These are phyloP conservation scores for Lactarius tabidus DNA, from an alignment of 768 basidiomycete species.

Conservation along the genomic window DNA sequence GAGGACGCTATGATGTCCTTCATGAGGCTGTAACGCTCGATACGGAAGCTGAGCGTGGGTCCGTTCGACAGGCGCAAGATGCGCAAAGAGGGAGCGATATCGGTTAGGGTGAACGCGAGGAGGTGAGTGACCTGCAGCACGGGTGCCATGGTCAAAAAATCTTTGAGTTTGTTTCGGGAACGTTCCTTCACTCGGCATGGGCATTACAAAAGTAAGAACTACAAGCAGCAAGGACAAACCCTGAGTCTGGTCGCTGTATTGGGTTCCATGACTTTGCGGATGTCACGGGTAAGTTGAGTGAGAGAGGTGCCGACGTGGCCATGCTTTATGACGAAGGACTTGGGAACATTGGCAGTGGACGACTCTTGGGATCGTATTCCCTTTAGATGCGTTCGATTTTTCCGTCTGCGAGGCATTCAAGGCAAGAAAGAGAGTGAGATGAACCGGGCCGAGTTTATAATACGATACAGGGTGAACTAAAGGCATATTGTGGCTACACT, in stretches of 20 bases:
- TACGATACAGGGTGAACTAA: constrained; percentile 11
- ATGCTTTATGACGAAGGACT: constrained; percentile 96
- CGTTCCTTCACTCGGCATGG: constrained; percentile 63
- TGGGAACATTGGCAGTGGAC: constrained; percentile 50
- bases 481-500: constrained; percentile 16
- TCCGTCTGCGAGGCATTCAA: constrained; percentile 68
- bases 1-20: constrained; percentile 73
- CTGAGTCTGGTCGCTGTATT: constrained; percentile 91
- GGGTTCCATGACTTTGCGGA: constrained; percentile 96
- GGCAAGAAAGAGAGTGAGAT: constrained; percentile 8
- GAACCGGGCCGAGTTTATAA: neutral
- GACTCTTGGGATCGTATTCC: constrained; percentile 36
- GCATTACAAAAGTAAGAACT: neutral
- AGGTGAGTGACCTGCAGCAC: constrained; percentile 88
- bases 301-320: constrained; percentile 88
- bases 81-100: constrained; percentile 79
- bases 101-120: constrained; percentile 85
- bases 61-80: constrained; percentile 85
- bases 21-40: constrained; percentile 89
- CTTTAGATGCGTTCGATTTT: constrained; percentile 80
- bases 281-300: constrained; percentile 84
- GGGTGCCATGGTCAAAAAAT: constrained; percentile 90
- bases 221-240: constrained; percentile 41
- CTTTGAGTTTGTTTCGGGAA: constrained; percentile 83
- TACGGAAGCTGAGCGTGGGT: constrained; percentile 88